These are phyloP conservation scores for Gracilariopsis chorda DNA, from an alignment of 23 red algal species.

Conservation along the genomic window DNA sequence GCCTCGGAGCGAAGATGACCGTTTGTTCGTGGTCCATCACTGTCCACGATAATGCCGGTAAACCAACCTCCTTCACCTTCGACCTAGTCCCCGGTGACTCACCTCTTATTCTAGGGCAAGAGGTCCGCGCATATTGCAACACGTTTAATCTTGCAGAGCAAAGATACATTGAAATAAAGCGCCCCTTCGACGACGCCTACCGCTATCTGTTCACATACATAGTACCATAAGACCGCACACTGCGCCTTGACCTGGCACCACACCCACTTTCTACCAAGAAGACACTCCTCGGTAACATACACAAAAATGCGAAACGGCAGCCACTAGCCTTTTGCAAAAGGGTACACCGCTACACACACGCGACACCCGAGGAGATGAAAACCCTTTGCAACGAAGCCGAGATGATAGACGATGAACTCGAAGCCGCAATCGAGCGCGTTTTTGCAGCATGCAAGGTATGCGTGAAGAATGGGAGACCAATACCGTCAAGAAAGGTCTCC, in stretches of 20 bases:
- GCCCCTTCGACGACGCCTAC: too few relatives aligned
- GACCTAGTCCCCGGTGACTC: too few relatives aligned
- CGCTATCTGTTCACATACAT: too few relatives aligned
- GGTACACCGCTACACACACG: background rate
- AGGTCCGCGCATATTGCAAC: too few relatives aligned
- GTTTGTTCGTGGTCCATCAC: too few relatives aligned
- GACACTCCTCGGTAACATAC: background rate
- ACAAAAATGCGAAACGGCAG: background rate
- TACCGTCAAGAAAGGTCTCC: background rate
- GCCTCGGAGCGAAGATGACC: too few relatives aligned
- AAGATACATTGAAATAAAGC: too few relatives aligned
- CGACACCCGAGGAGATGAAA: constrained; percentile 1
- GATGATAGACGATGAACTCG: background rate
- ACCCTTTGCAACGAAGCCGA: background rate
- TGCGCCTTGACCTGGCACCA: background rate
- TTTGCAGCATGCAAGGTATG: background rate
- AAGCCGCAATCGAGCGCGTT: constrained; percentile 1
- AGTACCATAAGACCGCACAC: background rate
- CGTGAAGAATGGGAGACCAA: background rate
- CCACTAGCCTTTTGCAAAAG: background rate
- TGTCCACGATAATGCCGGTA: too few relatives aligned
- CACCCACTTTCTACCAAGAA: background rate
- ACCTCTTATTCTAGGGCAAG: too few relatives aligned
- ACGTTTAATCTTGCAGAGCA: too few relatives aligned
- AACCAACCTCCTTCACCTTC: too few relatives aligned